Evolutionary conservation across 176 grass and related monocot genomes (phyloP).

Genomic region (Poa pratensis): DNA sequence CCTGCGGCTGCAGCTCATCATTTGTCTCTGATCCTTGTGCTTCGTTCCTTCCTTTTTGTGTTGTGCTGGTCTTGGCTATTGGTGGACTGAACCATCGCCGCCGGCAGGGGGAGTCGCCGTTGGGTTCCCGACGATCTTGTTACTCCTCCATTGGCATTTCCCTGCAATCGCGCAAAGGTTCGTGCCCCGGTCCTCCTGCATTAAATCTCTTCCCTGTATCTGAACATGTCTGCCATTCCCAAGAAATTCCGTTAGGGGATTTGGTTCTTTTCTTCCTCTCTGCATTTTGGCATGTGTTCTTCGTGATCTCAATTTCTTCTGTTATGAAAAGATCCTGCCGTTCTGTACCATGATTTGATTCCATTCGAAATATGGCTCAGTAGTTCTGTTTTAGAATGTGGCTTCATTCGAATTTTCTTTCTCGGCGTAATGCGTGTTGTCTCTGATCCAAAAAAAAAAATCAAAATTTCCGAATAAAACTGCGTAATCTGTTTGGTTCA

Average conservation of each 20-base stretch:
- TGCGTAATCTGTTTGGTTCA: not conserved
- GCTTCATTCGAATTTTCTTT: not conserved
- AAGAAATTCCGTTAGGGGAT: constrained; percentile 15
- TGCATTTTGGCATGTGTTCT: not conserved
- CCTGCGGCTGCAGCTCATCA: constrained; percentile 57
- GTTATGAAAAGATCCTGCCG: not conserved
- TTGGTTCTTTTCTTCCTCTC: not conserved
- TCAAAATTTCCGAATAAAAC: not conserved
- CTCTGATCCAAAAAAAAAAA: too few species aligned
- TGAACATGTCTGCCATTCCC: not conserved
- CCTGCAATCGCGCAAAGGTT: constrained; percentile 29
- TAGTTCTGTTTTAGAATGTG: not conserved
- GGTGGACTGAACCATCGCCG: constrained; percentile 39
- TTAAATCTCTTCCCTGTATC: not conserved
- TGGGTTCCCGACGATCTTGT: constrained; percentile 20
- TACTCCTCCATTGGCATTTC: not conserved
- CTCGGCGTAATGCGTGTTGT: not conserved
- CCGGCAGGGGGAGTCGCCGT: constrained; percentile 25
- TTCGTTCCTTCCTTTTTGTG: constrained; percentile 33
- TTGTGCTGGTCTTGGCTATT: constrained; percentile 25
- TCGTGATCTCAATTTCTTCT: not conserved
- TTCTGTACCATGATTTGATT: not conserved
- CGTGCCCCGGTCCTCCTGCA: not conserved
- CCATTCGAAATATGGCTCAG: not conserved
- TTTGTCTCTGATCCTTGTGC: constrained; percentile 70